Conservation (phyloP, 2,329 filamentous ascomycete species). For the Teratosphaeria viscida region DNA sequence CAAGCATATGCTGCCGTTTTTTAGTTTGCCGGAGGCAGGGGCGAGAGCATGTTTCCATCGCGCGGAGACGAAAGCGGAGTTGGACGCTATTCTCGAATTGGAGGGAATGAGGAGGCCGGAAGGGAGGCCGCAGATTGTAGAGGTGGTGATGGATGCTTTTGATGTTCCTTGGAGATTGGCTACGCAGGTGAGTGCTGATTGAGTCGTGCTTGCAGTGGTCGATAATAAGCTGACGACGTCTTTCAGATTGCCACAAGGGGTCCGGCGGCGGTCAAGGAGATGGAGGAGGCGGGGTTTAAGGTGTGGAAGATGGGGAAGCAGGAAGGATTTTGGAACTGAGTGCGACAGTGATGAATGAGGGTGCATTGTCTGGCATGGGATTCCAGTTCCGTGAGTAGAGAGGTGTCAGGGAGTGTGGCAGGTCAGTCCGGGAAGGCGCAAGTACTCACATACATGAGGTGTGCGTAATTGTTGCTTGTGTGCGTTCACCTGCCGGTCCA, state of each 20-base stretch:
- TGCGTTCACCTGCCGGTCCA: no score
- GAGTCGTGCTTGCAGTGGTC: background rate
- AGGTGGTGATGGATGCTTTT: conserved; percentile 31
- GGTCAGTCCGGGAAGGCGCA: background rate
- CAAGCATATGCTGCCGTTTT: conserved; percentile 31
- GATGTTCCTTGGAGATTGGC: conserved; percentile 30
- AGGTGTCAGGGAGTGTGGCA: background rate
- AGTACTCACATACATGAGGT: background rate
- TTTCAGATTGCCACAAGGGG: conserved; percentile 25
- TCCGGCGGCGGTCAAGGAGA: conserved; percentile 24
- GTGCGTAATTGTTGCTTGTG: no score
- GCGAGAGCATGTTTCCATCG: conserved; percentile 26
- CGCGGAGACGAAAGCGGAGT: conserved; percentile 28
- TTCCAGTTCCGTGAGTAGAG: no score
- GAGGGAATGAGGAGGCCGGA: conserved; percentile 21
- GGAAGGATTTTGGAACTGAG: conserved; percentile 5
- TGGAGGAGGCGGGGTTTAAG: conserved; percentile 30
- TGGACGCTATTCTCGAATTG: conserved; percentile 26
- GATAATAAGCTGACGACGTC: background rate
- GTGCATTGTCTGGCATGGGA: background rate
- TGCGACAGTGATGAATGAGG: background rate
- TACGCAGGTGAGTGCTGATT: conserved; percentile 8
- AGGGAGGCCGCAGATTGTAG: conserved; percentile 28
- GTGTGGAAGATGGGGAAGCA: conserved; percentile 11
- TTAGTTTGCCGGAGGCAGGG: conserved; percentile 22